Conservation (phyloP, 2,329 filamentous ascomycete species). For the Monosporascus cannonballus region DNA sequence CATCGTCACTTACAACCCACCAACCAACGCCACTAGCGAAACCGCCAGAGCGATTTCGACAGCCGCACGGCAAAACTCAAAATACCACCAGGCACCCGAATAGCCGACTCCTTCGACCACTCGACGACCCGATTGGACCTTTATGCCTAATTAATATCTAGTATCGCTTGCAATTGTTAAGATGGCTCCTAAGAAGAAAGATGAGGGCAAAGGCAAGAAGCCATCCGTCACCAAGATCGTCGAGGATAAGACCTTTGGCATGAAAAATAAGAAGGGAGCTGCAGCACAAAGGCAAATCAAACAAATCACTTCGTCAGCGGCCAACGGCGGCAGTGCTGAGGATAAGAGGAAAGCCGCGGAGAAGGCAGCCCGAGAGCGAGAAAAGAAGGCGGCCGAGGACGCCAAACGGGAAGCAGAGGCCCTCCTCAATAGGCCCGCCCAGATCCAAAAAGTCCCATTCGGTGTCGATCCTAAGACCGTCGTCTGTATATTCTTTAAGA, state of each 20-base stretch:
- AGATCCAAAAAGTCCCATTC: constrained; percentile 96
- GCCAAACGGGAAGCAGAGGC: constrained; percentile 75
- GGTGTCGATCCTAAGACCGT: constrained; percentile 98
- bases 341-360: constrained; percentile 74
- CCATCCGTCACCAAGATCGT: constrained; percentile 55
- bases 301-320: constrained; percentile 68
- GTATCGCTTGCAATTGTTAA: constrained; percentile 28
- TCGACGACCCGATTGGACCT: not conserved
- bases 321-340: constrained; percentile 72
- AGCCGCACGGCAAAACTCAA: not conserved
- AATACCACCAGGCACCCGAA: not conserved
- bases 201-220: constrained; percentile 49
- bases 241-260: constrained; percentile 96
- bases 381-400: constrained; percentile 85
- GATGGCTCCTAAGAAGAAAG: constrained; percentile 67
- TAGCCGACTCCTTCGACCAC: not conserved
- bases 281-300: constrained; percentile 87
- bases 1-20: constrained; percentile 16
- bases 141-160: not conserved
- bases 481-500: constrained; percentile 93
- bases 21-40: constrained; percentile 4
- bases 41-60: not conserved
- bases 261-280: constrained; percentile 99
- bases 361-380: constrained; percentile 64
- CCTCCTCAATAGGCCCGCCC: constrained; percentile 83